Base-by-base conservation (phyloP, 768 basidiomycete genomes). In the Harrya chromipes region DNA sequence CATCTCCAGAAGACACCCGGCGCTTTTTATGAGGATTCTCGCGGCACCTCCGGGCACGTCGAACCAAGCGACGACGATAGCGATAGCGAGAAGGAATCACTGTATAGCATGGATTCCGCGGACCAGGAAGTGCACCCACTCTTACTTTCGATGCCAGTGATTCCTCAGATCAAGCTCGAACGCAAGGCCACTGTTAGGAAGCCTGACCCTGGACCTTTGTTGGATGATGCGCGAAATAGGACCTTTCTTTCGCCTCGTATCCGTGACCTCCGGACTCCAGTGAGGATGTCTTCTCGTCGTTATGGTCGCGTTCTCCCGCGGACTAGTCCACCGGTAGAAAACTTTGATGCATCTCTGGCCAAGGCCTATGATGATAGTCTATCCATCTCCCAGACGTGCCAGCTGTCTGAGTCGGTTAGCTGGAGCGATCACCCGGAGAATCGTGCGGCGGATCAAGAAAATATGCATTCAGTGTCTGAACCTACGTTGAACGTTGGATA, bases 141-240 rank as follows among this genome's bases (percentile, higher is more conserved):
- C 31, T 49, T 65, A 40, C 55, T 65, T 41, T 63, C 65, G 4
- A 67, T 63, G 47, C 63, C 64, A 6, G 48, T 56, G 1, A 68
- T 65, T n/a, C 63, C 63, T 24, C 52, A 43, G 43, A 65, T 65
- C 43, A 62, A 52, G 23, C 60, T 65, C 3, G 54, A 65, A 21
- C 61, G 62, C 40, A 64, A 58, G 23, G 61, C 61, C 23, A 63
- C 61, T 7, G 39, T 64, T 14, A 61, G 50, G 50, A 43, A 55
- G 16, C 36, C 40, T 0, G 56, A 56, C 10, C 36, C 38, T 11
- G 31, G 1, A 14, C 46, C 29, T 21, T 27, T 16, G 2, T 40
- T 24, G 10, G 41, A 46, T 8, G 20, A 38, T n/a, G 4, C 17
- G 21, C 52, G 50, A 13, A 49, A 55, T 1, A 41, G 46, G 21